Evolutionary conservation across 352 stramenopile genomes (phyloP), one percentile per base, ranked within the genome.

Genomic region (Phytophthora tentaculata): DNA sequence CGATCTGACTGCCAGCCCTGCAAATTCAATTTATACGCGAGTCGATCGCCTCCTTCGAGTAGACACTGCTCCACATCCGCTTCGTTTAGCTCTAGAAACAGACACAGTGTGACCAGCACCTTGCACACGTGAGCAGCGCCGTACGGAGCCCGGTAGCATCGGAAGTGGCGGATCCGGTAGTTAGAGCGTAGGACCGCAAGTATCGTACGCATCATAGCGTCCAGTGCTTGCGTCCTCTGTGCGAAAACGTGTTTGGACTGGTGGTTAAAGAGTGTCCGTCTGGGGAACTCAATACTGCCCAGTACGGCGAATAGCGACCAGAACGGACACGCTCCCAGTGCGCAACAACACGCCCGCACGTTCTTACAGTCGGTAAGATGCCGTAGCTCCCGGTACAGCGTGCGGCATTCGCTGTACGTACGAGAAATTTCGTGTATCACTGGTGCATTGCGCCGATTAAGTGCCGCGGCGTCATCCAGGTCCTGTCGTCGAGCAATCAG

Each of bases 381-480:
- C 19, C 73, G 71, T 35, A 91, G 65, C 39, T 77, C 54, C 20
- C 56, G 56, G 58, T 86, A 91, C 17, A 91, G 59, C 24, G 39
- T 23, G 4, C 83, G 76, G 52, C 83, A 91, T 28, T 87, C 58
- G 44, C 77, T 83, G 73, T 89, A 91, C 8, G 75, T 86, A 19
- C 72, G 74, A 14, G 62, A 12, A 32, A 88, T 75, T 52, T 84
- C 71, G 58, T 91, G 83, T 16, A 66, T 49, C 22, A 77, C 57
- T 16, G 76, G 60, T 13, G 75, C 50, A 1, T 62, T 17, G 59
- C 66, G 24, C 26, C 19, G 17, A 13, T 39, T 32, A 24, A 58
- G 57, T 2, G 17, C 78, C 56, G 44, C 49, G 47, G 69, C 57
- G 44, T 57, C 61, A 45, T 81, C 62, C n/a, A 77, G 60, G 49